Base-by-base conservation (phyloP, 148 eudicot genomes). In the Amaranthus cruentus region DNA sequence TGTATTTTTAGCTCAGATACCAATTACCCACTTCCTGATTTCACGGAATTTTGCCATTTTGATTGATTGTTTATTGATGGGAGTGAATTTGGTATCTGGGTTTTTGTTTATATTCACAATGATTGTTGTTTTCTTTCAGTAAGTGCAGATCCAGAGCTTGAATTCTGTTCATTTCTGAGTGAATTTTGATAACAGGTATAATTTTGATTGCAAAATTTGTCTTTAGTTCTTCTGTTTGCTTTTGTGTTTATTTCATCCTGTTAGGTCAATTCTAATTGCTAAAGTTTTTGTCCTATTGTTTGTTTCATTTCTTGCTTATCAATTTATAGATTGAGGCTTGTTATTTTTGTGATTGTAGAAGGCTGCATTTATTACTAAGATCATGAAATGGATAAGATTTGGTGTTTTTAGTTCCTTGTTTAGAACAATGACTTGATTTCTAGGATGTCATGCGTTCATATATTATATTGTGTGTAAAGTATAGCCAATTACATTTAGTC, bases 71-170 rank as follows among this genome's bases (percentile, higher is more conserved):
- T 80, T 49, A 58, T 69, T 15, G 51, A 49, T 70, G 62, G 51
- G 50, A 70, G 69, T 59, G 79, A 71, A 66, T 70, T 70, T 75
- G 73, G 78, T 52, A 79, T 69, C 66, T 79, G 78, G 82, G 79
- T 58, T 50, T 66, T 58, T 75, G 62, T 47, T 58, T 54, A 42
- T 63, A 3, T 79, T 80, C 57, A 55, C 44, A 14, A 74, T 69
- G 58, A 69, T 60, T 54, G 66, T 57, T 53, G 66, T 13, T 49
- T 70, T 64, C 54, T 79, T 70, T 60, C 68, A n/a, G 9, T 68
- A 44, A 1, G 57, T 56, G 13, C 46, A 67, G 64, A 78, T 78
- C 55, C 73, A 68, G 57, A 66, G 57, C 55, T 73, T 47, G 21
- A 44, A 47, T n/a, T 48, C 44, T 51, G 73, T 69, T 48, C 55